phyloP scores from a whole-genome alignment of 169 alveolate species.

The Babesia divergens region DNA sequence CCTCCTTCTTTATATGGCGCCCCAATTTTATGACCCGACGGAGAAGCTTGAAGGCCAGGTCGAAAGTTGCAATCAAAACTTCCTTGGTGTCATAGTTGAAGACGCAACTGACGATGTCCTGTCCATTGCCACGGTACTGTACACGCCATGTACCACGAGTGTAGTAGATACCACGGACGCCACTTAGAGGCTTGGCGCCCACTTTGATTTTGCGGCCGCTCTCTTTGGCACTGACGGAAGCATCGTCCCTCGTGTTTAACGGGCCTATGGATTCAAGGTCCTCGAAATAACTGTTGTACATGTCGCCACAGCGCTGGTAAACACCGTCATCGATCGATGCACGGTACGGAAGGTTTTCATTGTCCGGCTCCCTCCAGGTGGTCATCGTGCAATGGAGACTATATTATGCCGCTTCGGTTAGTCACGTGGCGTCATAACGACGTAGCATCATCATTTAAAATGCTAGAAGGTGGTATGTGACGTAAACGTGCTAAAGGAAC shows the following conservation, averaged over 20 bases:
- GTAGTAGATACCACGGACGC: conserved; percentile 59
- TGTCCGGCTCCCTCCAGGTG: background rate
- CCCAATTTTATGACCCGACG: conserved; percentile 42
- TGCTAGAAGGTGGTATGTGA: no score
- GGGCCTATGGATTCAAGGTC: conserved; percentile 48
- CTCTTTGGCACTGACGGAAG: background rate
- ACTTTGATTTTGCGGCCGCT: conserved; percentile 16
- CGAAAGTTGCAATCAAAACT: conserved; percentile 32
- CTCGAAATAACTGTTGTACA: conserved; percentile 13
- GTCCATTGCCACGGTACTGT: conserved; percentile 28
- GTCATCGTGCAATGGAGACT: conserved; percentile 5
- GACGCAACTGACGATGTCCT: conserved; percentile 34
- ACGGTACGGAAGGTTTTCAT: conserved; percentile 13
- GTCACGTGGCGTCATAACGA: no score
- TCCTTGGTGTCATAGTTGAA: conserved; percentile 45
- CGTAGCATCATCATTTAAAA: no score
- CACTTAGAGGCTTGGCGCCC: conserved; percentile 63
- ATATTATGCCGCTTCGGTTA: no score
- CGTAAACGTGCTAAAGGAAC: no score
- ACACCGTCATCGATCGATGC: conserved; percentile 18
- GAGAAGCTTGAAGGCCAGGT: conserved; percentile 47
- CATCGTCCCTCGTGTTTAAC: background rate
- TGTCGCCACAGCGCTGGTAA: conserved; percentile 1
- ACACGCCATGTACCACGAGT: conserved; percentile 63
- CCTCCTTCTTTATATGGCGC: conserved; percentile 45